These are phyloP conservation scores for Moniliella sp. DNA, from an alignment of 1,284 basidiomycete genomes.

Conservation along the genomic window DNA sequence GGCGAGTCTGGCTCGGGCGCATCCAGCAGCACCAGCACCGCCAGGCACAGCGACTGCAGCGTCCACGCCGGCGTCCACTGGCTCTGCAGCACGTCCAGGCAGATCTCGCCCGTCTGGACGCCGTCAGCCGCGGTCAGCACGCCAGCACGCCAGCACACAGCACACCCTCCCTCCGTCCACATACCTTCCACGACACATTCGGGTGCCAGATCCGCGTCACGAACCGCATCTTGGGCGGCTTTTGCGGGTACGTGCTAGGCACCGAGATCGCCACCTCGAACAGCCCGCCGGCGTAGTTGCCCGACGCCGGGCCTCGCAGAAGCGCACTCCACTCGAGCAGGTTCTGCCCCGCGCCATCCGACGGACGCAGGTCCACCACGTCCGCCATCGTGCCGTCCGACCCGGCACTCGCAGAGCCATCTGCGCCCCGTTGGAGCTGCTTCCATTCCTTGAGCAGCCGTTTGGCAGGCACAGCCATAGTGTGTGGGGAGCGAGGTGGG, in stretches of 20 bases:
- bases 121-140: too few species aligned
- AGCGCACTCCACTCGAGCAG: slow-evolving; percentile 23
- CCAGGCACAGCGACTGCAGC: slow-evolving; percentile 22
- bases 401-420: too few species aligned
- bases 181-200: slow-evolving; percentile 22
- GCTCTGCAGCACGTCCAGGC: slow-evolving; percentile 24
- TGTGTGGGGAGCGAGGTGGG: too few species aligned
- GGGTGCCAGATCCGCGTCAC: slow-evolving; percentile 26
- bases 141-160: too few species aligned
- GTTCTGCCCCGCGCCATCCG: slow-evolving; percentile 15
- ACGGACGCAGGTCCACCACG: slow-evolving; percentile 16
- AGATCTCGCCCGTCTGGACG: slow-evolving; percentile 32
- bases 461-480: too few species aligned
- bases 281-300: slow-evolving; percentile 7
- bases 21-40: slow-evolving; percentile 26
- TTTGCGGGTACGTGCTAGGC: slow-evolving; percentile 19
- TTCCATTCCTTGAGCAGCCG: too few species aligned
- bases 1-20: slow-evolving; percentile 29
- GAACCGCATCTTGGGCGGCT: slow-evolving; percentile 24
- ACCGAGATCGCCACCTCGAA: slow-evolving; percentile 17
- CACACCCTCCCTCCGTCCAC: too few species aligned
- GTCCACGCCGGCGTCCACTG: slow-evolving; percentile 34
- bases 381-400: too few species aligned
- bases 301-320: slow-evolving; percentile 9
- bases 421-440: too few species aligned